Evolutionary conservation across 495 filamentous ascomycete species (phyloP).

Genomic region (Cercophora newfieldiana): DNA sequence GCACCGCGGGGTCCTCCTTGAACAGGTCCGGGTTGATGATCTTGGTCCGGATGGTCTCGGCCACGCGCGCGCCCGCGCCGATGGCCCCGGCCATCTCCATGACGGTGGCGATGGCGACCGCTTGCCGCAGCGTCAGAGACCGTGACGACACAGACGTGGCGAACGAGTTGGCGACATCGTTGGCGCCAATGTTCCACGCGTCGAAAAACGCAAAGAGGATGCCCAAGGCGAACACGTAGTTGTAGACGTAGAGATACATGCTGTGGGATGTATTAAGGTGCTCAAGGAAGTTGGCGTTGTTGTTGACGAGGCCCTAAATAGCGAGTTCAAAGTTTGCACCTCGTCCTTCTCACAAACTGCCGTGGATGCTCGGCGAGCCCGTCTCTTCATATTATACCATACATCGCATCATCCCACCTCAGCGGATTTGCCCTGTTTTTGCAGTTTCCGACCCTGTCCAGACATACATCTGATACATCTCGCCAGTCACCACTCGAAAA

Average conservation of each 20-base stretch:
- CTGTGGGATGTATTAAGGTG: too few species aligned
- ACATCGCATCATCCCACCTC: too few species aligned
- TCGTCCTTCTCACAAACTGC: too few species aligned
- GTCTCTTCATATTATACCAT: too few species aligned
- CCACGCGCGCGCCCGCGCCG: constrained; percentile 62
- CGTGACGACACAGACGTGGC: constrained; percentile 69
- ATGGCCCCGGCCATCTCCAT: constrained; percentile 69
- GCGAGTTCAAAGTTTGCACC: too few species aligned
- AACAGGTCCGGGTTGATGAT: constrained; percentile 59
- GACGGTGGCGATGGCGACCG: constrained; percentile 63
- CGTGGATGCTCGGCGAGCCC: too few species aligned
- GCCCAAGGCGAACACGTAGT: constrained; percentile 74
- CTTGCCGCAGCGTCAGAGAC: constrained; percentile 63
- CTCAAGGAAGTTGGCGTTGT: too few species aligned
- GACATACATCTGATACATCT: too few species aligned
- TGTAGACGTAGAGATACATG: constrained; percentile 52
- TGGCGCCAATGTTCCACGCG: constrained; percentile 51
- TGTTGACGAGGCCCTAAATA: too few species aligned
- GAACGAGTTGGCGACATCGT: constrained; percentile 80
- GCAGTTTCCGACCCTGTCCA: too few species aligned
- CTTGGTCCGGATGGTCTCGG: constrained; percentile 66
- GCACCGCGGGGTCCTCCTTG: constrained; percentile 49
- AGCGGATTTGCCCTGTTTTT: too few species aligned
- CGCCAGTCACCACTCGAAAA: too few species aligned
- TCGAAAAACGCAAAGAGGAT: constrained; percentile 74